Base-by-base conservation (phyloP, 495 filamentous ascomycete species). In the Penicillium ucsense region DNA sequence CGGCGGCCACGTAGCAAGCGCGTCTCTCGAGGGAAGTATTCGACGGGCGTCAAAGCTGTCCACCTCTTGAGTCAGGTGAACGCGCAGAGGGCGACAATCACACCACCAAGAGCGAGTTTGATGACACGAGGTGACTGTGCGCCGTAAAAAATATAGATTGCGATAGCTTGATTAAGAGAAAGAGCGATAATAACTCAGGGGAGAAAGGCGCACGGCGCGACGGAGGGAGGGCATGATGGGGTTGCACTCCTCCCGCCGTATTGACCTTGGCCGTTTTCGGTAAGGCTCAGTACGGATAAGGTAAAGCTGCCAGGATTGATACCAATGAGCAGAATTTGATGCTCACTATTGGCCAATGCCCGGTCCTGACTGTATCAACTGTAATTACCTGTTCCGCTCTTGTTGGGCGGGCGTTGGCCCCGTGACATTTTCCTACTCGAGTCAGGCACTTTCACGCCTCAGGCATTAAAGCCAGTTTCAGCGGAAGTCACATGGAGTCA, bases 1-100 rank as follows among this genome's bases (percentile, higher is more conserved):
- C 59, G 57, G 65, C 59, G 57, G 65, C 70, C 68, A 74, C 70
- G 70, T 73, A 70, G 65, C 70, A 72, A 61, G 70, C 70, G 70
- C 70, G 70, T 72, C 57, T 52, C 46, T 52, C 34, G 45, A 44
- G 29, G 35, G 39, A 53, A 43, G 54, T 38, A 40, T 41, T 36
- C 38, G 37, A 34, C 35, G 9, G 44, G 44, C 20, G 12, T 50
- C 48, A 43, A 39, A 47, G 11, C 8, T 42, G 31, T 43, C 31
- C 38, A 51, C 52, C 55, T 38, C 48, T 20, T n/a, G 31, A 27
- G 10, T 45, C 33, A 30, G 6, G n/a, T 31, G n/a, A 9, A 48
- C 27, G 29, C 32, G 38, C 20, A 29, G 9, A 12, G 8, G 29
- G 11, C 20, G 11, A 8, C 11, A 28, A 35, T 34, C 41, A 41